These are phyloP conservation scores for Leptographium lundbergii DNA, from an alignment of 2,329 filamentous ascomycete genomes.

Conservation along the genomic window DNA sequence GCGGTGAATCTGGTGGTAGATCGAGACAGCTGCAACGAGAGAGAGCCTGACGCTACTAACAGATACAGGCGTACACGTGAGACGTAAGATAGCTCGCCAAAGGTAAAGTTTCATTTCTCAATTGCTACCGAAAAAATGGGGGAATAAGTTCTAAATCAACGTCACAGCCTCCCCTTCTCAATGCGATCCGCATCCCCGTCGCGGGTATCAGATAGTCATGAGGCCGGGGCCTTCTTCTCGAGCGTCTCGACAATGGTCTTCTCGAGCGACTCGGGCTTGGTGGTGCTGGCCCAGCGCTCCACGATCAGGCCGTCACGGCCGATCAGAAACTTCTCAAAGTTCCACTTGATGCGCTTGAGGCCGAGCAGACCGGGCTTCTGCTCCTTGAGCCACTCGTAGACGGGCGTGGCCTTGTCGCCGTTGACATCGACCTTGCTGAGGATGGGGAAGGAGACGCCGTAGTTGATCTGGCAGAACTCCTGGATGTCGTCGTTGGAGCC, in stretches of 20 bases:
- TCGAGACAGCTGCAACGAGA: too few species aligned
- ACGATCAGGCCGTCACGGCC: slow-evolving; percentile 76
- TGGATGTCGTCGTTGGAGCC: slow-evolving; percentile 71
- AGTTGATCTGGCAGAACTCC: slow-evolving; percentile 82
- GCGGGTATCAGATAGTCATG: not conserved
- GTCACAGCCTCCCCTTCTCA: not conserved
- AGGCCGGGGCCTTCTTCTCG: slow-evolving; percentile 31
- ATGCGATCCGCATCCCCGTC: not conserved
- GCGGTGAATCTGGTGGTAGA: too few species aligned
- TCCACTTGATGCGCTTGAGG: slow-evolving; percentile 92
- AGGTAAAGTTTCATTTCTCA: not conserved
- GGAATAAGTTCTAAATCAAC: not conserved
- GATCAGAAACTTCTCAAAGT: slow-evolving; percentile 97
- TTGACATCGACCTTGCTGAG: slow-evolving; percentile 92
- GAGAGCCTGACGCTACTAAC: too few species aligned
- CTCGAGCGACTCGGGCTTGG: slow-evolving; percentile 75
- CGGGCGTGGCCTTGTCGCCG: slow-evolving; percentile 63
- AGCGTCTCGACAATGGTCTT: slow-evolving; percentile 63
- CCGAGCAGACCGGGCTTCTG: slow-evolving; percentile 75
- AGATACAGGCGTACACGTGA: too few species aligned
- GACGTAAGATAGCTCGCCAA: too few species aligned
- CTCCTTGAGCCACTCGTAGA: slow-evolving; percentile 65
- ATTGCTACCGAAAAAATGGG: not conserved
- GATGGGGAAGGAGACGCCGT: slow-evolving; percentile 84
- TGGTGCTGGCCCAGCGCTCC: slow-evolving; percentile 74